phyloP scores from a whole-genome alignment of 805 yeast genomes.

The Wickerhamiella occidentalis region DNA sequence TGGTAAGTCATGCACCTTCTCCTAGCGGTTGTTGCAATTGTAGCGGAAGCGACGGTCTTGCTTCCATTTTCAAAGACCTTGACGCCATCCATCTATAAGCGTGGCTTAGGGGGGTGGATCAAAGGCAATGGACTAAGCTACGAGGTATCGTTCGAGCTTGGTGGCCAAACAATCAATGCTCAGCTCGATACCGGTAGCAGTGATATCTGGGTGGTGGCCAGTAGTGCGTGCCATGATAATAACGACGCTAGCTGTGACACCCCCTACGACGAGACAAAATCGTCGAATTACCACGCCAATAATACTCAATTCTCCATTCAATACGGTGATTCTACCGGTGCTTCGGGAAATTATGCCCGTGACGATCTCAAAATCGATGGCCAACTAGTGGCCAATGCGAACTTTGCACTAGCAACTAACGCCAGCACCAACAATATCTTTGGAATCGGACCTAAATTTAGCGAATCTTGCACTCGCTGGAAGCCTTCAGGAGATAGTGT shows the following conservation, averaged over 20 bases:
- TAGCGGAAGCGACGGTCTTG: not conserved
- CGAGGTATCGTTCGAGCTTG: constrained; percentile 1
- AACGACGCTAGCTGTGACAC: not conserved
- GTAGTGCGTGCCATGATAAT: not conserved
- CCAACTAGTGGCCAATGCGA: constrained; percentile 30
- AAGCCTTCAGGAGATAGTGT: not conserved
- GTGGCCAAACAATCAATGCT: not conserved
- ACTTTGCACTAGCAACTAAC: constrained; percentile 57
- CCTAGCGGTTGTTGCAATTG: not conserved
- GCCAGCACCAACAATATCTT: constrained; percentile 44
- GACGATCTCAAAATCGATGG: constrained; percentile 44
- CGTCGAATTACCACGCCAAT: not conserved
- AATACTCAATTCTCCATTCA: constrained; percentile 1
- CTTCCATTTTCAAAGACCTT: not conserved
- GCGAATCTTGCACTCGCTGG: constrained; percentile 23
- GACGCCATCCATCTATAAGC: not conserved
- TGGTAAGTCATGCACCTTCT: not conserved
- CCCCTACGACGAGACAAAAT: not conserved
- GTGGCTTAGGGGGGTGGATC: not conserved
- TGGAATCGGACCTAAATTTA: constrained; percentile 27
- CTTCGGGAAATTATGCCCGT: constrained; percentile 46
- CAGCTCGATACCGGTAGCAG: constrained; percentile 44
- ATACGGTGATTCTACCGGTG: constrained; percentile 21
- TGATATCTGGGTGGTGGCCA: constrained; percentile 40
- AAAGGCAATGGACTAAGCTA: not conserved